phyloP scores from a whole-genome alignment of 1,139 yeast genomes.

The Diutina mesorugosa region DNA sequence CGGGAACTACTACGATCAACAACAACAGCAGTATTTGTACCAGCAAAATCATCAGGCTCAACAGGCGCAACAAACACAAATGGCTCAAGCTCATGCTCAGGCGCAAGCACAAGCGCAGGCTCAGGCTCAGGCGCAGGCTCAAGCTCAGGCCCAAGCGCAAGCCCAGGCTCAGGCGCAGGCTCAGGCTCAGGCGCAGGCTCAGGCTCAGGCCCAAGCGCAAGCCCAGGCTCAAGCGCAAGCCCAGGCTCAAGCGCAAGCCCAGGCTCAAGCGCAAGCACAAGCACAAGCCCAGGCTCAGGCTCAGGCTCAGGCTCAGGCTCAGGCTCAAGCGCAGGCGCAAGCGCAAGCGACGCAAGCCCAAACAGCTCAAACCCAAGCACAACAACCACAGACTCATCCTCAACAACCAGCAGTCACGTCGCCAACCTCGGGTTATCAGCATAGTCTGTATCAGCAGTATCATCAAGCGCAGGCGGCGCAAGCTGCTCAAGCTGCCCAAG shows the following conservation, averaged over 20 bases:
- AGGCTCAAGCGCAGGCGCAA: neutral
- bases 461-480: neutral
- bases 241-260: neutral
- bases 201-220: neutral
- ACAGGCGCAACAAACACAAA: neutral
- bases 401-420: neutral
- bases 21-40: constrained; percentile 5
- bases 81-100: neutral
- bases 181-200: neutral
- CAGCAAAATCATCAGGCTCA: constrained; percentile 4
- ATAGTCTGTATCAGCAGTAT: neutral
- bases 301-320: neutral
- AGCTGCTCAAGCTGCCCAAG: neutral
- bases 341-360: neutral
- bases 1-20: constrained; percentile 6
- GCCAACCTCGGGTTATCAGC: neutral
- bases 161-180: neutral
- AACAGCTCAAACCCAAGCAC: neutral
- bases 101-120: neutral
- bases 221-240: neutral
- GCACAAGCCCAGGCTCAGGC: neutral
- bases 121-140: neutral
- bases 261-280: neutral
- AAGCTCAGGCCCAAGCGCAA: neutral
- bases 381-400: neutral